Conservation (phyloP, 2,329 filamentous ascomycete species). For the Fusarium sulawesiense region DNA sequence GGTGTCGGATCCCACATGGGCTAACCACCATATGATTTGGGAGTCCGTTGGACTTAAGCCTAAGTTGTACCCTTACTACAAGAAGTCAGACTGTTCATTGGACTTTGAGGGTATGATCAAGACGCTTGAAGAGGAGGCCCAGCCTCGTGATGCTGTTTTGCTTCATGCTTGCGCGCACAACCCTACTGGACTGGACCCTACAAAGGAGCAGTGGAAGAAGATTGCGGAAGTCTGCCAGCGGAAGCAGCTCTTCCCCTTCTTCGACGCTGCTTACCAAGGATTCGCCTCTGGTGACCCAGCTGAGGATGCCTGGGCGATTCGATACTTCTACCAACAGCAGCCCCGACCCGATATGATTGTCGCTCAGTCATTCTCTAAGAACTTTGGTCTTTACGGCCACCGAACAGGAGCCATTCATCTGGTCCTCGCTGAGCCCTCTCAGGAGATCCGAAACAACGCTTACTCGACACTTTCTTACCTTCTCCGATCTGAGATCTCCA, state of each 20-base stretch:
- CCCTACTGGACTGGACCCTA: slow-evolving; percentile 95
- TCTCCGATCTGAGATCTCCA: slow-evolving; percentile 95
- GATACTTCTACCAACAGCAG: slow-evolving; percentile 77
- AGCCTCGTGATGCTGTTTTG: slow-evolving; percentile 83
- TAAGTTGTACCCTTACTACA: slow-evolving; percentile 93
- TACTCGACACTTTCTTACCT: slow-evolving; percentile 62
- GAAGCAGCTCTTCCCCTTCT: slow-evolving; percentile 93
- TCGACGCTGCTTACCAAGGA: slow-evolving; percentile 97
- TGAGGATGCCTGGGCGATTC: slow-evolving; percentile 87
- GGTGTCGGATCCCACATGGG: slow-evolving; percentile 95
- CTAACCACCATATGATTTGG: slow-evolving; percentile 98
- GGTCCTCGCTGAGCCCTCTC: slow-evolving; percentile 86
- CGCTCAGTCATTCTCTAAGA: slow-evolving; percentile 96
- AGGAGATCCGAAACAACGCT: slow-evolving; percentile 55
- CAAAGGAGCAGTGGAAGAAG: slow-evolving; percentile 91
- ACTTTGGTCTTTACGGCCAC: slow-evolving; percentile 98
- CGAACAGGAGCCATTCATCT: slow-evolving; percentile 95
- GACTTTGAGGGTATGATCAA: slow-evolving; percentile 90
- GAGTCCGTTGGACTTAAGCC: slow-evolving; percentile 83
- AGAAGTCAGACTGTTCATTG: slow-evolving; percentile 84
- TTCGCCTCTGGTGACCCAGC: slow-evolving; percentile 91
- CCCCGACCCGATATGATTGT: slow-evolving; percentile 83
- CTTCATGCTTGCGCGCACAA: slow-evolving; percentile 97
- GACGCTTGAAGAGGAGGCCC: slow-evolving; percentile 72
- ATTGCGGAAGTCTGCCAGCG: slow-evolving; percentile 79